Evolutionary conservation across 139 green algal species (phyloP), one percentile per base, ranked within the genome.

Genomic region (Nannochloris sp.): DNA sequence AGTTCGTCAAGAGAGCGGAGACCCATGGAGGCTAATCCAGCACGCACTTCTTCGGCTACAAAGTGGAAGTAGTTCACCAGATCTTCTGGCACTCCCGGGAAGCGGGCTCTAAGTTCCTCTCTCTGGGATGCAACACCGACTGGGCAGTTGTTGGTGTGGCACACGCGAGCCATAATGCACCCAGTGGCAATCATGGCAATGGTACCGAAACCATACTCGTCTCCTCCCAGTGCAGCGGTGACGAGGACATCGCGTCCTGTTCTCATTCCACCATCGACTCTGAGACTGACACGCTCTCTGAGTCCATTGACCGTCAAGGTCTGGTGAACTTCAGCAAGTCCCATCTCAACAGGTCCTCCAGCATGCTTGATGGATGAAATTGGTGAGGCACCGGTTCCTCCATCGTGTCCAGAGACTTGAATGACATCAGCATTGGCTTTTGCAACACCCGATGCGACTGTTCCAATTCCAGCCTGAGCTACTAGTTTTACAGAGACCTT

Each of bases 91-190:
- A 64, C 48, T 33, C 93, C 93, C 8, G 93, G 93, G 90, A 99
- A 99, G 55, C 93, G 81, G 2, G 89, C 89, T 14, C 93, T 74
- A 72, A 99, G 82, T 83, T 99, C 93, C 83, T 99, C 93, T 9
- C 93, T 78, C 85, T 99, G 93, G 16, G 67, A 84, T 2, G 93
- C 93, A 23, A 99, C 93, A 28, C 93, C 93, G 23, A 99, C 93
- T 37, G 93, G 93, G 87, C 93, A 99, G 85, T 99, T 99, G 88
- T 99, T 99, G 70, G 93, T 99, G 84, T 99, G 93, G 80, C 93
- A 99, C 29, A 99, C 92, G 56, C 93, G 87, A 17, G 93, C 93
- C 93, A 99, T 99, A 84, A 99, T 97, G 85, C 93, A 99, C 66
- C 93, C 79, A 17, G 89, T 95, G 45, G 93, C 93, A 60, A 99